phyloP scores from a whole-genome alignment of 2,329 filamentous ascomycete species.

The Fusarium sp. region DNA sequence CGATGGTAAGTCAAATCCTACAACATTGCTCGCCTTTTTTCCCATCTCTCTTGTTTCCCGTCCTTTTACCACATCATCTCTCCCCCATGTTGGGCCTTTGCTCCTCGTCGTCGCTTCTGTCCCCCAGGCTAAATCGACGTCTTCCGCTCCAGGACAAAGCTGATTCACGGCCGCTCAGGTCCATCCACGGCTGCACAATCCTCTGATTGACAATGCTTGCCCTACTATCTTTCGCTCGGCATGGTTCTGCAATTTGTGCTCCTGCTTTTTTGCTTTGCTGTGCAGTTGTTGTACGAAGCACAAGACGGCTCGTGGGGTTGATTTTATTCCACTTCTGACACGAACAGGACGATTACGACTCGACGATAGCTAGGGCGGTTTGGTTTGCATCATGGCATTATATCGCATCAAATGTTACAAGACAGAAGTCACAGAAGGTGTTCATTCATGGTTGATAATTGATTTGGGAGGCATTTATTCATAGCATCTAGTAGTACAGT shows the following conservation, averaged over 20 bases:
- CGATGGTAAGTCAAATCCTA: slow-evolving; percentile 70
- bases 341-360: slow-evolving; percentile 23
- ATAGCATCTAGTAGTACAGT: slow-evolving; percentile 27
- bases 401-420: slow-evolving; percentile 7
- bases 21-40: background rate
- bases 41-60: background rate
- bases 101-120: slow-evolving; percentile 20
- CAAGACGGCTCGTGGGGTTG: slow-evolving; percentile 8
- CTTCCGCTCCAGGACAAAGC: slow-evolving; percentile 42
- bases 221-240: slow-evolving; percentile 33
- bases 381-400: slow-evolving; percentile 9
- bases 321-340: slow-evolving; percentile 26
- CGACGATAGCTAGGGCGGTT: slow-evolving; percentile 16
- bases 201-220: slow-evolving; percentile 42
- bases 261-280: slow-evolving; percentile 23
- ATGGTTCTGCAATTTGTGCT: slow-evolving; percentile 28
- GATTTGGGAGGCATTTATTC: slow-evolving; percentile 13
- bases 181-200: slow-evolving; percentile 47
- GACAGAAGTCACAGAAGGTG: background rate
- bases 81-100: background rate
- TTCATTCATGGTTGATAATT: slow-evolving; percentile 11
- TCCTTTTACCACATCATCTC: background rate
- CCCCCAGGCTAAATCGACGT: slow-evolving; percentile 36
- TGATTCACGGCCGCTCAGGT: slow-evolving; percentile 46
- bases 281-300: slow-evolving; percentile 16